Percentiles rank a stretch among this genome's conserved stretches.
Conservation (phyloP, 441 rosid species). For the Erodium chrysanthum region DNA sequence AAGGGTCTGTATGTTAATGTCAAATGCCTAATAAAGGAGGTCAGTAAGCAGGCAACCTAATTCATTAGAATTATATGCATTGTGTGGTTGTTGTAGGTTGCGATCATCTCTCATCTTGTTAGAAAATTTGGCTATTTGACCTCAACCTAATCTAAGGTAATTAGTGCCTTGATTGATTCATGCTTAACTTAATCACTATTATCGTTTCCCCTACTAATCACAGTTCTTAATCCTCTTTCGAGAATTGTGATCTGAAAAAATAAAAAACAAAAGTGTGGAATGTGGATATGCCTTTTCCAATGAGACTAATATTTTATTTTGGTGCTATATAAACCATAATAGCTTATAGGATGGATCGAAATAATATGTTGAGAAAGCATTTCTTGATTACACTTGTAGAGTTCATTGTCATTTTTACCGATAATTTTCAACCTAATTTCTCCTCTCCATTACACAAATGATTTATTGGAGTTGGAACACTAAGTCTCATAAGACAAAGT, state of each 20-base stretch:
- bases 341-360: background rate
- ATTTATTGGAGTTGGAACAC: no score
- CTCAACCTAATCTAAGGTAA: constrained; percentile 17
- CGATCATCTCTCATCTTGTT: constrained; percentile 3
- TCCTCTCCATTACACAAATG: no score
- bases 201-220: background rate
- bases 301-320: no score
- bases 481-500: no score
- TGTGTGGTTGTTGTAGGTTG: constrained; percentile 1
- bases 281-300: background rate
- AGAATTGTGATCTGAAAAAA: no score
- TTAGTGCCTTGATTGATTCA: constrained; percentile 22
- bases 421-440: no score
- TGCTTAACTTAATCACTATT: constrained; percentile 5
- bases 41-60: constrained; percentile 25
- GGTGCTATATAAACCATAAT: no score
- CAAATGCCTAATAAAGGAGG: constrained; percentile 4
- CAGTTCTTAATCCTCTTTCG: background rate
- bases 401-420: no score
- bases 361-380: no score
- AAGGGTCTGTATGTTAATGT: background rate
- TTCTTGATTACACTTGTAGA: no score
- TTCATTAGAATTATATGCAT: background rate
- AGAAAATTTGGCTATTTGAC: background rate
- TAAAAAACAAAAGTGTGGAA: no score